phyloP scores from a whole-genome alignment of 2,329 filamentous ascomycete genomes.

The Remersonia thermophila region DNA sequence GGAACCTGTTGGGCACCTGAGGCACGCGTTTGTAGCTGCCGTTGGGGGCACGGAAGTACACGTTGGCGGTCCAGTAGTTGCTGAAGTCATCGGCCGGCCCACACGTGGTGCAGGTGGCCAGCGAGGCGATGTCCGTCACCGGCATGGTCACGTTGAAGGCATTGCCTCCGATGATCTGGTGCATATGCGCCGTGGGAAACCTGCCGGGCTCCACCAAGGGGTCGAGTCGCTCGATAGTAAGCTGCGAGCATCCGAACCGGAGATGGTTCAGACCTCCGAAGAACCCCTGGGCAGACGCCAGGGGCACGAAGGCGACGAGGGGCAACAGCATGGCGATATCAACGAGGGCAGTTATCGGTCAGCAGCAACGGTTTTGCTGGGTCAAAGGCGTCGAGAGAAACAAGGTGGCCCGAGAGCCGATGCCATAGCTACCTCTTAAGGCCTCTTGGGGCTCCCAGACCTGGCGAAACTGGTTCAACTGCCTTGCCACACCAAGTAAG shows the following conservation, averaged over 20 bases:
- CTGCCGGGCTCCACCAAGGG: slow-evolving; percentile 28
- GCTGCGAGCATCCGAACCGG: slow-evolving; percentile 28
- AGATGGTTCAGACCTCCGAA: neutral
- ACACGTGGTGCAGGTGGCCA: slow-evolving; percentile 32
- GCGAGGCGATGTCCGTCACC: slow-evolving; percentile 19
- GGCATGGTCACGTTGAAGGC: slow-evolving; percentile 32
- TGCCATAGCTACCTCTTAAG: too few species aligned
- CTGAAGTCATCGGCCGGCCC: slow-evolving; percentile 23
- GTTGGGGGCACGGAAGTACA: slow-evolving; percentile 25
- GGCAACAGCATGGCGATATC: too few species aligned
- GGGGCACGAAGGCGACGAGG: too few species aligned
- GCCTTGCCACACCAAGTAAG: too few species aligned
- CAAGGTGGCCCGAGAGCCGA: too few species aligned
- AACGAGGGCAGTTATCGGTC: too few species aligned
- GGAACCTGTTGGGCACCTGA: slow-evolving; percentile 18
- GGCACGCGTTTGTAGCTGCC: slow-evolving; percentile 25
- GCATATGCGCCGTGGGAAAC: slow-evolving; percentile 40
- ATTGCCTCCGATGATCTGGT: slow-evolving; percentile 44
- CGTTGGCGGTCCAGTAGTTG: slow-evolving; percentile 20
- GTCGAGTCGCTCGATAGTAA: slow-evolving; percentile 33
- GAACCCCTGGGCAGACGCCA: too few species aligned
- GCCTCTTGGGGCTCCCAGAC: too few species aligned
- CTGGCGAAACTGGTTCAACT: too few species aligned
- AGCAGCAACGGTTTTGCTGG: too few species aligned
- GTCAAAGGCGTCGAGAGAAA: too few species aligned